Conservation (phyloP, 1,284 basidiomycete species). For the Austroboletus rostrupii region DNA sequence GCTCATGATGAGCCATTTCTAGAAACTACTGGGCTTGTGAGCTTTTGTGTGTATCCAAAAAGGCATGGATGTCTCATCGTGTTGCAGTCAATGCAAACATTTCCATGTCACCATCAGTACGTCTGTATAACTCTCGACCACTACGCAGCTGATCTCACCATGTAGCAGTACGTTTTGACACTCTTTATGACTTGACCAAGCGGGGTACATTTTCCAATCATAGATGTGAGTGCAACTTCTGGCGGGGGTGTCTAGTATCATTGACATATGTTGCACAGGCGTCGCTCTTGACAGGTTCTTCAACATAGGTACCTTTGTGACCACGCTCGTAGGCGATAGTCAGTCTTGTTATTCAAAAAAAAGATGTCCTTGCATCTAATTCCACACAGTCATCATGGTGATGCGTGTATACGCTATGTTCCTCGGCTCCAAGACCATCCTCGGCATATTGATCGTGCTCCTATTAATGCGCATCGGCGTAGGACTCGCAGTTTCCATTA, state of each 20-base stretch:
- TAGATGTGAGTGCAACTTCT: conserved; percentile 12
- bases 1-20: not conserved
- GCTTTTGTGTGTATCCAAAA: not conserved
- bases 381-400: conserved; percentile 14
- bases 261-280: conserved; percentile 3
- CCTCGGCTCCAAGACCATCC: conserved; percentile 10
- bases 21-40: conserved; percentile 19
- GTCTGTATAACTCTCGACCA: not conserved
- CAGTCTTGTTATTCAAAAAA: not conserved
- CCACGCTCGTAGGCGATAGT: conserved; percentile 13
- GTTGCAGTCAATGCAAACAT: conserved; percentile 17
- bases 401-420: conserved; percentile 23
- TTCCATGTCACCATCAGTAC: conserved; percentile 10
- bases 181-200: not conserved
- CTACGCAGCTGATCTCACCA: not conserved
- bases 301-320: conserved; percentile 14
- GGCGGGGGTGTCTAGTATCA: not conserved
- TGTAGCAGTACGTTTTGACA: conserved; percentile 7
- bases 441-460: conserved; percentile 4
- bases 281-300: conserved; percentile 10
- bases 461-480: conserved; percentile 9
- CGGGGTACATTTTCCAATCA: not conserved
- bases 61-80: not conserved
- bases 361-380: not conserved
- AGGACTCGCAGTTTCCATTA: conserved; percentile 8